Percentiles rank a stretch among this genome's conserved stretches.
phyloP scores from a whole-genome alignment of 2,329 filamentous ascomycete genomes.

The Cladophialophora psammophila region DNA sequence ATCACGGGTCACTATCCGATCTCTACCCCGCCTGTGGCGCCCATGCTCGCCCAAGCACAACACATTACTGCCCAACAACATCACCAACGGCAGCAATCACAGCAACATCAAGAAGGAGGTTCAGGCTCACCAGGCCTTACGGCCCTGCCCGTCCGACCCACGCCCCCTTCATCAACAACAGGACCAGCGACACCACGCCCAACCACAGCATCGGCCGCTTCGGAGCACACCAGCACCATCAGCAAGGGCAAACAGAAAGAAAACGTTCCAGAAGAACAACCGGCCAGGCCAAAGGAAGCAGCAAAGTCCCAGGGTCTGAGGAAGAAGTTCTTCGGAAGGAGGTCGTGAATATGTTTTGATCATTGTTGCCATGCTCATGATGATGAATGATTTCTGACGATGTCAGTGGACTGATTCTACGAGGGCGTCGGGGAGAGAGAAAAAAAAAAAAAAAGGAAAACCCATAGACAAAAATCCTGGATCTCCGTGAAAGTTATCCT shows the following conservation, averaged over 20 bases:
- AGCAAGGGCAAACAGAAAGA: constrained; percentile 30
- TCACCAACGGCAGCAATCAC: constrained; percentile 6
- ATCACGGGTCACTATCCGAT: constrained; percentile 4
- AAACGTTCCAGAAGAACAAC: constrained; percentile 31
- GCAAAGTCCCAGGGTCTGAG: constrained; percentile 30
- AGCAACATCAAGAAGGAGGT: constrained; percentile 5
- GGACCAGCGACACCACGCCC: constrained; percentile 6
- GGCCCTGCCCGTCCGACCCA: constrained; percentile 23
- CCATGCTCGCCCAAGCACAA: neutral
- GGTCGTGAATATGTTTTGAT: constrained; percentile 15
- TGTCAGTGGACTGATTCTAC: neutral
- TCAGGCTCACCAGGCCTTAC: constrained; percentile 18
- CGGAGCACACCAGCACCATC: constrained; percentile 1
- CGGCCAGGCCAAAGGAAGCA: constrained; percentile 29
- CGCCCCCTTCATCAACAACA: neutral
- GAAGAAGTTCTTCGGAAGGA: constrained; percentile 36
- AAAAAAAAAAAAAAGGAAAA: neutral
- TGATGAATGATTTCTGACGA: neutral
- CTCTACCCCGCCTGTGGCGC: neutral
- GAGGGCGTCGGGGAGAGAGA: neutral
- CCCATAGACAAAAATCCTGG: neutral
- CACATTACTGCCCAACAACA: constrained; percentile 20
- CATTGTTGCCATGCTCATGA: neutral
- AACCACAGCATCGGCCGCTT: neutral
- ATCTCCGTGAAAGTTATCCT: neutral